Base-by-base conservation (phyloP, 176 grass and related monocot genomes). In the Cocos nucifera region DNA sequence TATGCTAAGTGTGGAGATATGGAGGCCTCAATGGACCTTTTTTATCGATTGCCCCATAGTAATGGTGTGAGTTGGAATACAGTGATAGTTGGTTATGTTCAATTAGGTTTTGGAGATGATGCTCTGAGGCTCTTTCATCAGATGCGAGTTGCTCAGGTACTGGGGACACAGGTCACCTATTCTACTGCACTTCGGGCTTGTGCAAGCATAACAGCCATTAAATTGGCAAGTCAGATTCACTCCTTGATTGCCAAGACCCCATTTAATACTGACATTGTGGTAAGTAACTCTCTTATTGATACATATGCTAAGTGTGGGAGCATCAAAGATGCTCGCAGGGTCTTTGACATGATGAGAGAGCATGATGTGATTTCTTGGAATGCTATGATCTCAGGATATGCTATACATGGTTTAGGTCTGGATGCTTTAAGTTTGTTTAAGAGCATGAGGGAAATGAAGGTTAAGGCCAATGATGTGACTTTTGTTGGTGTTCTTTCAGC, bases 21-120 rank as follows among this genome's bases (percentile, higher is more conserved):
- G 65, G 72, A 86, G 56, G 73, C 74, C 24, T 83, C 70, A 49
- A 18, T 73, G 59, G 59, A 24, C 25, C 53, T 73, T 23, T 73
- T 73, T 30, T 73, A 59, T n/a, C 53, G 19, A 28, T 57, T 91
- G 28, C 22, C 1, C 39, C 29, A 83, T 63, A 59, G 65, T 23
- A 91, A 86, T 59, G 79, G 83, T 73, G 87, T 91, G 30, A 91
- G 76, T 71, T 91, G 83, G 87, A 91, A 86, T 54, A 91, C 82
- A 25, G 25, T 91, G 44, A 86, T 91, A 27, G 83, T 91, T 18
- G 88, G 79, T 15, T 91, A 59, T 57, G 63, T 73, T 16, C 78
- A 78, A 28, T 69, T 69, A 64, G 75, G 75, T 17, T 71, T 71
- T 57, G 58, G 65, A 6, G 65, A 71, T 26, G 66, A 78, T 50